phyloP scores from a whole-genome alignment of 352 stramenopile species.

The Pythium phragmitis region DNA sequence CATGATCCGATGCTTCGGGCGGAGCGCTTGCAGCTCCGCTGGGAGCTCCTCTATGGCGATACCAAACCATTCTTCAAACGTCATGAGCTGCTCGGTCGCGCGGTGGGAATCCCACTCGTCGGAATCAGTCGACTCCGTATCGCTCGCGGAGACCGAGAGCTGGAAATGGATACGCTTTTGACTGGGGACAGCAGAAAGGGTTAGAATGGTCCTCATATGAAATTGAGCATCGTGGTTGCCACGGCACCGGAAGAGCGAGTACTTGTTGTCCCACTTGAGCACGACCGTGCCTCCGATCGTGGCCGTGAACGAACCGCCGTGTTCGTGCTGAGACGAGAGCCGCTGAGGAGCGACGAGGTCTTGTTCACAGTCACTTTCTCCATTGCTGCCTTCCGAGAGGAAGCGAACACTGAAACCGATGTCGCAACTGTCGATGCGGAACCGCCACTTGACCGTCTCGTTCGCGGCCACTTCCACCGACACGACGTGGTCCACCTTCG shows the following conservation, averaged over 20 bases:
- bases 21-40: slow-evolving; percentile 28
- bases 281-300: slow-evolving; percentile 38
- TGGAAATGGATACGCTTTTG: slow-evolving; percentile 43
- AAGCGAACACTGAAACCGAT: slow-evolving; percentile 57
- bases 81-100: slow-evolving; percentile 41
- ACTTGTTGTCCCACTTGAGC: slow-evolving; percentile 67
- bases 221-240: too few relatives aligned
- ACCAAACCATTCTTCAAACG: slow-evolving; percentile 66
- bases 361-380: slow-evolving; percentile 28
- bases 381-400: slow-evolving; percentile 29
- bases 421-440: slow-evolving; percentile 47
- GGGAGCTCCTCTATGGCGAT: slow-evolving; percentile 43
- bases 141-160: slow-evolving; percentile 23
- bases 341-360: slow-evolving; percentile 41
- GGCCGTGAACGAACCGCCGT: slow-evolving; percentile 35
- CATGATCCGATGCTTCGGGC: slow-evolving; percentile 49
- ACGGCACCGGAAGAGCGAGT: slow-evolving; percentile 48
- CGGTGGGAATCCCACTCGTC: slow-evolving; percentile 35
- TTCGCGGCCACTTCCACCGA: slow-evolving; percentile 42
- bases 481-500: slow-evolving; percentile 45
- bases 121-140: slow-evolving; percentile 8
- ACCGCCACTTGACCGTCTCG: slow-evolving; percentile 53
- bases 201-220: too few relatives aligned
- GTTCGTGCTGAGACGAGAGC: slow-evolving; percentile 2
- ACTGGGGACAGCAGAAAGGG: slow-evolving; percentile 14